Evolutionary conservation across 2,329 filamentous ascomycete genomes (phyloP).

Genomic region (Pyrenochaeta sp.): DNA sequence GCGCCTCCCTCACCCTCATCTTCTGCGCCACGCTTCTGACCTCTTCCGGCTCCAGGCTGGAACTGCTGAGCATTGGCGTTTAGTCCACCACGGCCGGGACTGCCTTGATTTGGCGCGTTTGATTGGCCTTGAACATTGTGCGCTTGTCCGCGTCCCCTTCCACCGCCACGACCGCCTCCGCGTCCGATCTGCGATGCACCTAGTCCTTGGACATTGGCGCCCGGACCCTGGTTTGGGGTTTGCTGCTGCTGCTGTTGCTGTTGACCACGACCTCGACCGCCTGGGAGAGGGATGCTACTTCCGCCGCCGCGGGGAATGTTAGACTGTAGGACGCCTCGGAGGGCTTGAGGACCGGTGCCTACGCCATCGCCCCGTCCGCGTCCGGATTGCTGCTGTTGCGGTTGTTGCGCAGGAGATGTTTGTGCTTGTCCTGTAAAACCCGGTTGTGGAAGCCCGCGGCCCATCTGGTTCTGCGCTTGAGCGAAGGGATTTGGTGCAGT

Average conservation of each 20-base stretch:
- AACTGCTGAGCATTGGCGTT: slow-evolving; percentile 49
- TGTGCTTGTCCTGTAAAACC: slow-evolving; percentile 26
- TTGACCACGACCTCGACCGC: slow-evolving; percentile 34
- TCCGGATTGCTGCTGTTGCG: slow-evolving; percentile 35
- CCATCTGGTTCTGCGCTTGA: slow-evolving; percentile 22
- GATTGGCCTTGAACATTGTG: slow-evolving; percentile 23
- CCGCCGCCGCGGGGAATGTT: slow-evolving; percentile 43
- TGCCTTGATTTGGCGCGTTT: slow-evolving; percentile 16
- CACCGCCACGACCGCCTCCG: slow-evolving; percentile 37
- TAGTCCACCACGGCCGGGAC: slow-evolving; percentile 34
- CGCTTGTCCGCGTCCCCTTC: slow-evolving; percentile 23
- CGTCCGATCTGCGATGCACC: slow-evolving; percentile 36
- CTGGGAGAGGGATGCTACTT: slow-evolving; percentile 43
- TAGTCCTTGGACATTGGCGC: slow-evolving; percentile 13
- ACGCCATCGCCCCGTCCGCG: slow-evolving; percentile 23
- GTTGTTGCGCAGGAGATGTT: slow-evolving; percentile 23
- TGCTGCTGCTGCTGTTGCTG: slow-evolving; percentile 20
- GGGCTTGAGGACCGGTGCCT: slow-evolving; percentile 41
- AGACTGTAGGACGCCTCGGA: slow-evolving; percentile 39
- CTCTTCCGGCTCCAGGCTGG: slow-evolving; percentile 39
- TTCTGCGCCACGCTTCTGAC: slow-evolving; percentile 46
- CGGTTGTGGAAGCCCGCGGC: slow-evolving; percentile 35
- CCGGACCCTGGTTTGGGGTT: slow-evolving; percentile 22
- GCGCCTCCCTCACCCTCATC: slow-evolving; percentile 39
- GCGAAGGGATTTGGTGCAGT: slow-evolving; percentile 21